Conservation (phyloP, 768 basidiomycete genomes). For the Trichaptum fuscoviolaceum region DNA sequence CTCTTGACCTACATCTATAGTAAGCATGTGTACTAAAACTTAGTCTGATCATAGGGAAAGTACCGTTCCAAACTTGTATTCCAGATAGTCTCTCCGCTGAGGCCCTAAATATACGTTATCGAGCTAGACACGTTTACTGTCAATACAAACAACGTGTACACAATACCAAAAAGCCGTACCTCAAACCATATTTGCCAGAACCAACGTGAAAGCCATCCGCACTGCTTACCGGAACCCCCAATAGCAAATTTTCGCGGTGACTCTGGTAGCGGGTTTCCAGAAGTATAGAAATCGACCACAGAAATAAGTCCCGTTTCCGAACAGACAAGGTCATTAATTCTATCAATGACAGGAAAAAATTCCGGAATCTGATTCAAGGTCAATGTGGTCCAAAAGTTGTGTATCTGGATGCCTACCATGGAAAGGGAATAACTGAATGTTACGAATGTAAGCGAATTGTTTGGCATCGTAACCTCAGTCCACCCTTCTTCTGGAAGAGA, state of each 20-base stretch:
- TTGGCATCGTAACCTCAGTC: constrained; percentile 39
- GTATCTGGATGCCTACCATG: constrained; percentile 39
- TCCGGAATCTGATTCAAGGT: constrained; percentile 42
- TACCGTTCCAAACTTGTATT: constrained; percentile 73
- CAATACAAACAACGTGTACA: too few species aligned
- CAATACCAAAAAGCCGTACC: constrained; percentile 19
- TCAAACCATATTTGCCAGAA: constrained; percentile 77
- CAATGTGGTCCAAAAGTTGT: constrained; percentile 32
- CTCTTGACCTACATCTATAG: constrained; percentile 41
- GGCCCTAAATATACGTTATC: constrained; percentile 43
- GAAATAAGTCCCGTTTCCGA: constrained; percentile 54
- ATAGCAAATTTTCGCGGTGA: constrained; percentile 56
- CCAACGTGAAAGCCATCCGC: constrained; percentile 61
- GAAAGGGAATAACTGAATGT: constrained; percentile 39
- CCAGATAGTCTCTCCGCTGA: constrained; percentile 66
- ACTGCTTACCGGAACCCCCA: constrained; percentile 53
- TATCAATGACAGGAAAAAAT: constrained; percentile 61
- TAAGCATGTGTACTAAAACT: neutral
- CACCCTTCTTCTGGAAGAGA: constrained; percentile 52
- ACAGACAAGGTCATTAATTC: constrained; percentile 58
- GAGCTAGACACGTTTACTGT: constrained; percentile 11
- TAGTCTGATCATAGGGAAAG: constrained; percentile 14
- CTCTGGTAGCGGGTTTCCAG: constrained; percentile 37
- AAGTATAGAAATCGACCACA: constrained; percentile 73
- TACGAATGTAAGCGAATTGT: constrained; percentile 45